A percentile compares a stretch with the other conserved stretches of the same genome.
Conservation (phyloP, 805 yeast genomes). For the Blastobotrys attinorum region DNA sequence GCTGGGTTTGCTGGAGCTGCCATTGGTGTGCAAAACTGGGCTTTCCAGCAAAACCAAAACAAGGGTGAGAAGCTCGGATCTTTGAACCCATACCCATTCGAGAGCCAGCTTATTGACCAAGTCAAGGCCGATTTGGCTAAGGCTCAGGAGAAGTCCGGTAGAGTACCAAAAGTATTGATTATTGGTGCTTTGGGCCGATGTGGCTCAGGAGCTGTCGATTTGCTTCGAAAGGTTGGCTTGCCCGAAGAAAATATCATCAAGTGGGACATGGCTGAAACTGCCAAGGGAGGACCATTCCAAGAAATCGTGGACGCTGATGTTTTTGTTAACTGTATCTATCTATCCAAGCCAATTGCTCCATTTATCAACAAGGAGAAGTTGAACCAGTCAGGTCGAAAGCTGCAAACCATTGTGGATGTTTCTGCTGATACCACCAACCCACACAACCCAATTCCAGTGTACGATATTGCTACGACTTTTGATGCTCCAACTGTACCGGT, state of each 20-base stretch:
- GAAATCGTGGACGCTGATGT: conserved; percentile 84
- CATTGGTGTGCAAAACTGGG: conserved; percentile 89
- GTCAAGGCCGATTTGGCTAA: conserved; percentile 41
- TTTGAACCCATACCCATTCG: conserved; percentile 76
- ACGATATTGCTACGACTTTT: conserved; percentile 82
- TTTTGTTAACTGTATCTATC: conserved; percentile 92
- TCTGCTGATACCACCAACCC: conserved; percentile 99
- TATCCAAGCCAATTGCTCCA: conserved; percentile 90
- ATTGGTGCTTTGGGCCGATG: conserved; percentile 99
- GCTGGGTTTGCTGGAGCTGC: conserved; percentile 99
- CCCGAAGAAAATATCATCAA: conserved; percentile 76
- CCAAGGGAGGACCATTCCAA: conserved; percentile 93
- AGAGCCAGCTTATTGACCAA: conserved; percentile 54
- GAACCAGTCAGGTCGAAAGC: conserved; percentile 59
- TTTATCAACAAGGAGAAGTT: conserved; percentile 66
- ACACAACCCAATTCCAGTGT: conserved; percentile 95
- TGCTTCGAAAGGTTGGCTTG: conserved; percentile 74
- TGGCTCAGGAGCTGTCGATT: conserved; percentile 93
- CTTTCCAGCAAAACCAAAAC: conserved; percentile 76
- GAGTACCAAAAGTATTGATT: conserved; percentile 66
- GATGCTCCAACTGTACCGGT: conserved; percentile 85
- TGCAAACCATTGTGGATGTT: conserved; percentile 92
- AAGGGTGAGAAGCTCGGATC: conserved; percentile 59
- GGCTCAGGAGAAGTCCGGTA: conserved; percentile 35
- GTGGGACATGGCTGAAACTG: conserved; percentile 98